Evolutionary conservation across 2,329 filamentous ascomycete species (phyloP), one percentile per base, ranked within the genome.

Genomic region (Phialophora macrospora): DNA sequence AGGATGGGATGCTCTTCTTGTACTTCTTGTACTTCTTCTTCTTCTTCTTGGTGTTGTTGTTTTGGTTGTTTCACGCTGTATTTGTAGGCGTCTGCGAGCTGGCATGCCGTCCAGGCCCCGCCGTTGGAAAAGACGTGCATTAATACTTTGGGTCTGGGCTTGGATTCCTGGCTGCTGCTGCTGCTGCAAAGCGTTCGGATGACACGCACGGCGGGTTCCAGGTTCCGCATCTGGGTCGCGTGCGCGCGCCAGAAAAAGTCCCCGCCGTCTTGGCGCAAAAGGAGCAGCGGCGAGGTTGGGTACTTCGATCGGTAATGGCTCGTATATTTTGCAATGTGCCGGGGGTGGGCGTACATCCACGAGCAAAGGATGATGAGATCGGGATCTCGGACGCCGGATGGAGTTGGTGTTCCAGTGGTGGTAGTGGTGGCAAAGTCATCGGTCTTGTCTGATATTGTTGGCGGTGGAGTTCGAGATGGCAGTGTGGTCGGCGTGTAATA

Each of bases 101-200:
- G 74, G 34, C 73, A 73, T 20, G 82, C 78, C 34, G 79, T 79
- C 60, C 77, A 77, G 26, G 79, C 76, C 55, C 84, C 84, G 60
- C 83, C 83, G 68, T 86, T 85, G 46, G 83, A 85, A 71, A 85
- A 85, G 38, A 80, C 65, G 68, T 85, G 84, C 12, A 83, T 71
- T 2, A 85, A 76, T 17, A 85, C 74, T 34, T 75, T 74, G 11
- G 77, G 77, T 24, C 17, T 22, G 9, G 32, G 0, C 0, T 32
- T 9, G 30, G 8, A 32, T 32, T 11, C 30, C 30, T 26, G 20
- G 9, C 9, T 12, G 9, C 20, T 12, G 26, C 24, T 30, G 14
- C 51, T 30, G 14, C 51, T 26, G 17, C 24, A 17, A 77, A 64
- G 1, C 74, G 75, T 28, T 20, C 75, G 75, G 52, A 85, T 68